Percentiles rank a stretch among this genome's conserved stretches.
These are phyloP conservation scores for Candida loeiensis DNA, from an alignment of 805 yeast genomes.

Conservation along the genomic window DNA sequence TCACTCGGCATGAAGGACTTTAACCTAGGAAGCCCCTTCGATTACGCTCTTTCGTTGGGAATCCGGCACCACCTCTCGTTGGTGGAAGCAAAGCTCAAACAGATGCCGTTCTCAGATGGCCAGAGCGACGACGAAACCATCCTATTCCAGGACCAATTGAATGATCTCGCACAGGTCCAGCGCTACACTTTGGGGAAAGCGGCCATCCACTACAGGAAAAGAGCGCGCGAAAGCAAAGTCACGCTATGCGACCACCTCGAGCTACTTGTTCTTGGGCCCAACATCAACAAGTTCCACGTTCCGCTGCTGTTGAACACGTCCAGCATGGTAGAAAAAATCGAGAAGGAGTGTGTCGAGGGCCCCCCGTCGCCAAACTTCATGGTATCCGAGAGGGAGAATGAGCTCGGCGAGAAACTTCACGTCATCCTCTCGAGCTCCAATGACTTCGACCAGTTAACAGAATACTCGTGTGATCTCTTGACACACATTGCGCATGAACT, in stretches of 20 bases:
- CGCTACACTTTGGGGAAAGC: conserved; percentile 13
- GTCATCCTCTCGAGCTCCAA: conserved; percentile 14
- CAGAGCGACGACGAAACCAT: conserved; percentile 18
- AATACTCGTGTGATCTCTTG: background rate
- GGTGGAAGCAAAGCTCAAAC: conserved; percentile 11
- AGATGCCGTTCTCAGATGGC: conserved; percentile 6
- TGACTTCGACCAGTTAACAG: background rate
- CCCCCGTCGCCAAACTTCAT: conserved; percentile 1
- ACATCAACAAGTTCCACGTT: conserved; percentile 10
- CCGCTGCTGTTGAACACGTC: conserved; percentile 15
- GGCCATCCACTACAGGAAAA: conserved; percentile 13
- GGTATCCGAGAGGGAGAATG: conserved; percentile 13
- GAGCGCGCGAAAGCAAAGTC: conserved; percentile 2
- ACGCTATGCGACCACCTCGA: conserved; percentile 10
- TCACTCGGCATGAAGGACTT: background rate
- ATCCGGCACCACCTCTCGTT: conserved; percentile 20
- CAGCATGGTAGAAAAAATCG: conserved; percentile 15
- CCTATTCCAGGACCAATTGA: conserved; percentile 19
- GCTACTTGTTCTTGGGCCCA: conserved; percentile 20
- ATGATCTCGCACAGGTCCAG: conserved; percentile 16
- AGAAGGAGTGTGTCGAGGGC: conserved; percentile 6
- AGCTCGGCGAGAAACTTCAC: conserved; percentile 17
- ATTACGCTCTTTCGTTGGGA: conserved; percentile 26
- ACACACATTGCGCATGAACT: background rate
- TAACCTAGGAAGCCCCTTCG: background rate